A percentile compares a stretch with the other conserved stretches of the same genome.
Evolutionary conservation across 2,329 filamentous ascomycete species (phyloP).

Genomic region (Talaromyces funiculosus): DNA sequence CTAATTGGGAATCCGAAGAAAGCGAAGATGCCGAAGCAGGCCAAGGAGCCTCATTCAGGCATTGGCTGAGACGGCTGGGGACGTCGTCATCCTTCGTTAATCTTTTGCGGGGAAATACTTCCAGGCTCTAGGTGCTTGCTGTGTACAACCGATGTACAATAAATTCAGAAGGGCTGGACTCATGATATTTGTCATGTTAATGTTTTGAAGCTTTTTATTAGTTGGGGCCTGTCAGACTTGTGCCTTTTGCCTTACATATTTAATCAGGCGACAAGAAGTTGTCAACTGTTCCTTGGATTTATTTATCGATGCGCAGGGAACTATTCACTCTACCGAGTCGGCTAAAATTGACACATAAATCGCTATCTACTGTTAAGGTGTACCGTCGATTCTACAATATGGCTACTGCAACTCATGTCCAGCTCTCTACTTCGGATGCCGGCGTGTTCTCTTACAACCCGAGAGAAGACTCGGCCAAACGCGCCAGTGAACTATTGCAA

Average conservation of each 20-base stretch:
- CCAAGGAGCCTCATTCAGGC: neutral
- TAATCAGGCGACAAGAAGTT: neutral
- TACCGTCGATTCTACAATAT: slow-evolving; percentile 27
- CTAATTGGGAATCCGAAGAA: neutral
- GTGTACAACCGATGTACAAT: neutral
- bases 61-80: neutral
- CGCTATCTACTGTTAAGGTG: neutral
- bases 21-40: neutral
- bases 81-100: neutral
- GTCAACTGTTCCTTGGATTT: neutral
- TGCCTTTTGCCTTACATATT: neutral
- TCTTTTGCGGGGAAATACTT: neutral
- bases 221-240: neutral
- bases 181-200: neutral
- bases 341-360: neutral
- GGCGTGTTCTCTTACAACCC: slow-evolving; percentile 45
- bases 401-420: slow-evolving; percentile 45
- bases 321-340: neutral
- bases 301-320: neutral
- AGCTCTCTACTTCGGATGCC: slow-evolving; percentile 40
- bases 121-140: neutral
- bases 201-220: neutral
- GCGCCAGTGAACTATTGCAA: slow-evolving; percentile 64
- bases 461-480: slow-evolving; percentile 56
- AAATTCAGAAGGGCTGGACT: neutral